Evolutionary conservation across 306 rosid genomes (phyloP), one percentile per base, ranked within the genome.

Genomic region (Trifolium dubium): DNA sequence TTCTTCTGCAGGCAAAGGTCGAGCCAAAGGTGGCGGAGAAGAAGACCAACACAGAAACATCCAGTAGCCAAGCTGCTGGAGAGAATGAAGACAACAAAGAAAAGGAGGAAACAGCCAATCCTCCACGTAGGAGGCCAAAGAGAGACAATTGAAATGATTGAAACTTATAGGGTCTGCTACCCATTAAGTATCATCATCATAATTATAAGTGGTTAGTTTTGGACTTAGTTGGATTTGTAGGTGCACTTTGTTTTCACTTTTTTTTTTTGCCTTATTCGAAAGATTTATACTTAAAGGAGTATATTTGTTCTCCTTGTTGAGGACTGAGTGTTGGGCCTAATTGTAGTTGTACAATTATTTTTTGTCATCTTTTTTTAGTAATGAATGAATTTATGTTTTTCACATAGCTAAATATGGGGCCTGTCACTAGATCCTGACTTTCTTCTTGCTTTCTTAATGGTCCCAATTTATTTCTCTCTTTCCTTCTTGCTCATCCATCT

Each of bases 71-170:
- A 83, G 84, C 69, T 19, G 73, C 82, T 41, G 88, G 47, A 49
- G 94, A 85, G 82, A 86, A 81, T 15, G 86, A 83, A 31, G 97
- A 87, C 10, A 86, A 71, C 49, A 78, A 66, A 40, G 84, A 80
- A 65, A 66, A 82, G 72, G 85, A 83, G 15, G 89, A 89, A 15
- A 55, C 85, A 53, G 44, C 83, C 2, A 86, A 83, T 30, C 82
- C 92, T 29, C 87, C 98, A 19, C 98, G 98, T 23, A 66, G 90
- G 59, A 87, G 96, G 47, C 35, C 80, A 77, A 86, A 92, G 81
- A 82, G 98, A 75, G 97, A 90, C 9, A 62, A 60, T 71, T 92
- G 86, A 87, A 65, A 79, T 51, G 77, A 35, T 60, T 72, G 79
- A 69, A 53, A 67, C 51, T 71, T 50, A 34, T 55, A 15, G 44